These are phyloP conservation scores for Fusarium redolens DNA, from an alignment of 2,329 filamentous ascomycete genomes.

Conservation along the genomic window DNA sequence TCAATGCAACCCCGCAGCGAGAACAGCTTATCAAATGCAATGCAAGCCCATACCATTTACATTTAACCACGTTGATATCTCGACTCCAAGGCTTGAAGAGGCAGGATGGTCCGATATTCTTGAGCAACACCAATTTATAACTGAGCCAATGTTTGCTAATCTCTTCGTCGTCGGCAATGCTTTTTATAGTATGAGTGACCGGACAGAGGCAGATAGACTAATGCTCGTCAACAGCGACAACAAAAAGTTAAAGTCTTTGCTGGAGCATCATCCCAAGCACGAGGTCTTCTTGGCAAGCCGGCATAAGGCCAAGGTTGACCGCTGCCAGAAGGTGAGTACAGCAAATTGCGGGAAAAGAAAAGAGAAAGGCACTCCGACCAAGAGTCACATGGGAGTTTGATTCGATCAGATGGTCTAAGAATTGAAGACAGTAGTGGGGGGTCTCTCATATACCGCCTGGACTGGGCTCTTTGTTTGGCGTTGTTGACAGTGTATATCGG, in stretches of 20 bases:
- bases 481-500: neutral
- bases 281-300: fast-evolving
- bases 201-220: neutral
- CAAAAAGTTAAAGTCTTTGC: neutral
- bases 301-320: neutral
- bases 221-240: neutral
- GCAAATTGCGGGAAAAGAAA: neutral
- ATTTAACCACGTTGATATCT: neutral
- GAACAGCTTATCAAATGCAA: neutral
- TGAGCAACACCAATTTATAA: too few species aligned
- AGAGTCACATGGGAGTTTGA: neutral
- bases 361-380: too few species aligned
- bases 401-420: fast-evolving
- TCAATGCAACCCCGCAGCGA: neutral
- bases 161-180: neutral
- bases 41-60: neutral
- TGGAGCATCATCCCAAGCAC: fast-evolving
- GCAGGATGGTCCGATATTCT: fast-evolving
- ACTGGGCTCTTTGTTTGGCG: neutral
- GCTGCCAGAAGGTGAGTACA: neutral
- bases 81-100: fast-evolving
- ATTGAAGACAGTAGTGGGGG: neutral
- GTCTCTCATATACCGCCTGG: neutral
- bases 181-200: neutral
- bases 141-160: fast-evolving